phyloP scores from a whole-genome alignment of 495 filamentous ascomycete species.

The Lasiosphaeria miniovina region DNA sequence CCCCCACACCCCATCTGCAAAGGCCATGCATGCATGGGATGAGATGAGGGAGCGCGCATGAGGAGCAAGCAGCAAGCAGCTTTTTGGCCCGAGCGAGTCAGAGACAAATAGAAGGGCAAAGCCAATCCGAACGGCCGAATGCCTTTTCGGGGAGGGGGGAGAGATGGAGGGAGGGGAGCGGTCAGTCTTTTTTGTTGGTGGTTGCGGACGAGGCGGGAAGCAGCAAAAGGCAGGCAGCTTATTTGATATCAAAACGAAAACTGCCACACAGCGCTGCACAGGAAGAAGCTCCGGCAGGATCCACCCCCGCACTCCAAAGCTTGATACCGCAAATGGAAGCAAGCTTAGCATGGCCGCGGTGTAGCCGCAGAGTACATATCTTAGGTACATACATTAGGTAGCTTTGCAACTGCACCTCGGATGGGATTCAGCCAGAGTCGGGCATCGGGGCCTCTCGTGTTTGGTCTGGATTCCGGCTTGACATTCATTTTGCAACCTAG shows the following conservation, averaged over 20 bases:
- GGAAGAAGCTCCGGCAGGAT: neutral
- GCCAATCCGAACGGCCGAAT: too few species aligned
- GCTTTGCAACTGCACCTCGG: neutral
- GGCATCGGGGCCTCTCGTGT: neutral
- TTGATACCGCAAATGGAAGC: too few species aligned
- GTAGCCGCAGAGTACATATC: neutral
- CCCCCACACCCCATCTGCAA: neutral
- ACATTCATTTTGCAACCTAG: neutral
- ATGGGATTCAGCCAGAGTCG: slow-evolving; percentile 2
- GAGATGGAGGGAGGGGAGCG: too few species aligned
- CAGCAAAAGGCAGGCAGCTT: neutral
- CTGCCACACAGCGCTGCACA: neutral
- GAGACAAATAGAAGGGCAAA: too few species aligned
- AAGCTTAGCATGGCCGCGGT: neutral
- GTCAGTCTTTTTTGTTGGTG: too few species aligned
- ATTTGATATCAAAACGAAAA: neutral
- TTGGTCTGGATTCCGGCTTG: neutral
- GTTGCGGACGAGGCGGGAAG: too few species aligned
- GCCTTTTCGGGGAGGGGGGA: too few species aligned
- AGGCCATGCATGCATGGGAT: neutral
- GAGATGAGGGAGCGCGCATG: neutral
- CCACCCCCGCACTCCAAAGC: neutral
- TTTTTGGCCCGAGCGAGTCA: too few species aligned
- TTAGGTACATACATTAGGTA: neutral
- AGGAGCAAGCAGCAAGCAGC: too few species aligned